Evolutionary conservation across 73 alveolate species (phyloP), one percentile per base, ranked within the genome.

Genomic region (Symbiodinium natans): DNA sequence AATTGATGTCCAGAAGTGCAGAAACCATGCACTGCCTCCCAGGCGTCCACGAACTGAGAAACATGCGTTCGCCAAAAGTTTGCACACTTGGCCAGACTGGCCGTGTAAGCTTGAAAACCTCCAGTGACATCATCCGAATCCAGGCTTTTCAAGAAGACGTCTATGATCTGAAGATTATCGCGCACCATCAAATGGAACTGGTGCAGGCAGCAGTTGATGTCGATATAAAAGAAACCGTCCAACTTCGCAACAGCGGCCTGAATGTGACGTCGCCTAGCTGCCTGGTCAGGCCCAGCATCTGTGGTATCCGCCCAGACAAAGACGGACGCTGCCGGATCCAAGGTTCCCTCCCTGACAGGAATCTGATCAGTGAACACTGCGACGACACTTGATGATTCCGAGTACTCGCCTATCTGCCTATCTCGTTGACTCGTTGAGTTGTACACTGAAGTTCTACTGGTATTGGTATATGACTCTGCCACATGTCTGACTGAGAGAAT

Each of bases 1-100:
- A n/a, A n/a, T n/a, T n/a, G n/a, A n/a, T n/a, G n/a, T n/a, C n/a
- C n/a, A n/a, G n/a, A n/a, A n/a, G n/a, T 39, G 6, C 23, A 1
- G 9, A 10, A 31, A 19, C 93, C 93, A 34, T 54, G 83, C 2
- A 86, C 29, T 7, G 40, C 21, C 59, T 86, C 93, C 38, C 38
- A 86, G 19, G 43, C 2, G 13, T 59, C 40, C 2, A 86, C 54
- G 41, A 86, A 86, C 25, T 86, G 42, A 8, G 82, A 7, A 10
- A 86, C 93, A 11, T 46, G 93, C 33, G 39, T 77, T 1, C 93
- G 40, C 93, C 93, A 86, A 52, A 86, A 86, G 41, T 86, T 31
- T 23, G 25, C 9, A 5, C 27, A 13, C 93, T 86, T 86, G n/a
- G 82, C 93, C 0, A 86, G 36, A 36, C 6, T 34, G 59, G 63